A percentile compares a stretch with the other conserved stretches of the same genome.
phyloP scores from a whole-genome alignment of 805 yeast species.

The Maudiozyma barnettii region DNA sequence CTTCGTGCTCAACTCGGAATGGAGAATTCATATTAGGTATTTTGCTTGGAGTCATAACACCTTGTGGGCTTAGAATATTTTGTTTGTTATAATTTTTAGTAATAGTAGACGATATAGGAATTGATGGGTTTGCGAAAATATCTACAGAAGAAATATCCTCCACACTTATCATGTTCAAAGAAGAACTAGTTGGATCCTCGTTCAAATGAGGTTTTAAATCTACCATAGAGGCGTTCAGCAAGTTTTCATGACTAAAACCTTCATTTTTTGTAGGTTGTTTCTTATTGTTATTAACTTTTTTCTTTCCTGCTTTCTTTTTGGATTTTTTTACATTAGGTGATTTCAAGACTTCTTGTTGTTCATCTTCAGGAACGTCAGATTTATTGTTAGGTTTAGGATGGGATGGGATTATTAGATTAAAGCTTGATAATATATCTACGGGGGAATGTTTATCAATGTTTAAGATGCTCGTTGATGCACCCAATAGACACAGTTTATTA shows the following conservation, averaged over 20 bases:
- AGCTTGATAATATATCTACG: slow-evolving; percentile 19
- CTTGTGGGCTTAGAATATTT: not conserved
- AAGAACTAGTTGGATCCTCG: not conserved
- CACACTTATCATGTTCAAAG: slow-evolving; percentile 2
- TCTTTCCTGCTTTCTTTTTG: not conserved
- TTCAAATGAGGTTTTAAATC: not conserved
- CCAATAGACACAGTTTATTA: slow-evolving; percentile 24
- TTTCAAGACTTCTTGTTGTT: not conserved
- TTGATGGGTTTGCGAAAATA: slow-evolving; percentile 1
- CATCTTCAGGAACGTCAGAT: not conserved
- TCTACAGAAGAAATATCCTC: slow-evolving; percentile 5
- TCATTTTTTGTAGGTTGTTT: not conserved
- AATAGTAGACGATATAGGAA: slow-evolving; percentile 1
- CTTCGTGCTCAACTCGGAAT: not conserved
- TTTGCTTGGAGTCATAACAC: slow-evolving; percentile 1
- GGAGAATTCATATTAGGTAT: not conserved
- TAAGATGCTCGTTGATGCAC: slow-evolving; percentile 25
- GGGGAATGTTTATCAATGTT: slow-evolving; percentile 25
- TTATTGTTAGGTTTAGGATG: not conserved
- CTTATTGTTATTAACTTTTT: not conserved
- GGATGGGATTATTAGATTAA: slow-evolving; percentile 1
- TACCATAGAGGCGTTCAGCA: not conserved
- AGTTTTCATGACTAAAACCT: not conserved
- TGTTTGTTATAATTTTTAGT: slow-evolving; percentile 3
- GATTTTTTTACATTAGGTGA: not conserved